phyloP scores from a whole-genome alignment of 2,329 filamentous ascomycete species.

The Catunica adiposa region DNA sequence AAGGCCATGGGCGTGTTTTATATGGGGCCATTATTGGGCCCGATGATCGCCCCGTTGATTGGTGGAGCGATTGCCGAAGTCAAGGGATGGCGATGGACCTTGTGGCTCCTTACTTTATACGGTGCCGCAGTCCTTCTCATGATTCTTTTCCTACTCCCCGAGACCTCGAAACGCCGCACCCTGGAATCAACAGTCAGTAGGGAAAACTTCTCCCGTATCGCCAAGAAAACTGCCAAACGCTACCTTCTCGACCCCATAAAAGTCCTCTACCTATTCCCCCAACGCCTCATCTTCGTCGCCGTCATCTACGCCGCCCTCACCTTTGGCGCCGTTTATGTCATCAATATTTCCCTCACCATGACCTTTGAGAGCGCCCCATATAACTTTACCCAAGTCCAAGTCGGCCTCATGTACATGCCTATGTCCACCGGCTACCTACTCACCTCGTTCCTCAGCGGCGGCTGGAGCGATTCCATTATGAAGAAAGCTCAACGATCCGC shows the following conservation, averaged over 20 bases:
- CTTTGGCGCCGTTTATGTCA: slow-evolving; percentile 58
- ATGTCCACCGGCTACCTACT: slow-evolving; percentile 56
- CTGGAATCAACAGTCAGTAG: slow-evolving; percentile 21
- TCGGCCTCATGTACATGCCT: slow-evolving; percentile 66
- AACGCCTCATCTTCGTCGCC: slow-evolving; percentile 55
- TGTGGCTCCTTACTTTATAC: slow-evolving; percentile 63
- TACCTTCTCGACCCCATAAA: slow-evolving; percentile 55
- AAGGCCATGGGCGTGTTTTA: slow-evolving; percentile 73
- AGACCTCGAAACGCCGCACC: slow-evolving; percentile 34
- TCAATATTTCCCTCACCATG: slow-evolving; percentile 62
- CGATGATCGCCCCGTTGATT: slow-evolving; percentile 58
- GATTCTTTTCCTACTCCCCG: slow-evolving; percentile 45
- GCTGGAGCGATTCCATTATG: slow-evolving; percentile 73
- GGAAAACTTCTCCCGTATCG: slow-evolving; percentile 22
- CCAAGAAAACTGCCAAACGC: slow-evolving; percentile 37
- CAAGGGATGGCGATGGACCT: slow-evolving; percentile 58
- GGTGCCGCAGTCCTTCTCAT: slow-evolving; percentile 40
- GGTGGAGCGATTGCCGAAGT: slow-evolving; percentile 54
- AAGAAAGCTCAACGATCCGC: slow-evolving; percentile 54
- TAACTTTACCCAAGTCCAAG: slow-evolving; percentile 46
- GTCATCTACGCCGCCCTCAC: slow-evolving; percentile 61
- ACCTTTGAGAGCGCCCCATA: slow-evolving; percentile 54
- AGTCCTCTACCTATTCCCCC: slow-evolving; percentile 55
- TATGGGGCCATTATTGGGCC: slow-evolving; percentile 59
- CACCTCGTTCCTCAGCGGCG: slow-evolving; percentile 51